These are phyloP conservation scores for Dryas integrifolia DNA, from an alignment of 331 rosid species.

Conservation along the genomic window DNA sequence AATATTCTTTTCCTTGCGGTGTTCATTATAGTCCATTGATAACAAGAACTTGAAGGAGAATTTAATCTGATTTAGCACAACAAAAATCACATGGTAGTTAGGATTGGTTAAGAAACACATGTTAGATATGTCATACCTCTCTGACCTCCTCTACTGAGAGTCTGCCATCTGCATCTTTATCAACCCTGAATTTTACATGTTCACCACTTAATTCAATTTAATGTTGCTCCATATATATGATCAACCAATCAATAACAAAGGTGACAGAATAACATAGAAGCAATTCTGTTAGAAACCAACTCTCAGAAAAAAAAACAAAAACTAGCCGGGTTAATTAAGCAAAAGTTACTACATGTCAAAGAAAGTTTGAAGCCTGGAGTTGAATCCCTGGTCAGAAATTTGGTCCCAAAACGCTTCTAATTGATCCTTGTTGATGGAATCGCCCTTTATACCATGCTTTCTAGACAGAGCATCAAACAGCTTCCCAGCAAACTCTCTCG, in stretches of 20 bases:
- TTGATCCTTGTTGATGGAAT: conserved; percentile 48
- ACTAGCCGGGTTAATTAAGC: conserved; percentile 2
- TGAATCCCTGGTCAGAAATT: conserved; percentile 63
- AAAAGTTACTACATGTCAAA: conserved; percentile 55
- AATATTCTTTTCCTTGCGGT: too few species aligned
- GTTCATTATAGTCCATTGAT: too few species aligned
- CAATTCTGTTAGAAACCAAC: too few species aligned
- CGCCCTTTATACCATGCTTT: conserved; percentile 37
- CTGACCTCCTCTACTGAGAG: conserved; percentile 18
- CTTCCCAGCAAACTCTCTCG: conserved; percentile 63
- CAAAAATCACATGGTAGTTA: background rate
- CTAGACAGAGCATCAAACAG: conserved; percentile 67
- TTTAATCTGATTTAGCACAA: background rate
- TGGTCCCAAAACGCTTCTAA: conserved; percentile 63
- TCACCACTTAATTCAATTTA: background rate
- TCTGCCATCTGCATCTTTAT: conserved; percentile 24
- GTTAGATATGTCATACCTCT: conserved; percentile 13
- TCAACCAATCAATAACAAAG: conserved; percentile 7
- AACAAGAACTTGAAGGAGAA: too few species aligned
- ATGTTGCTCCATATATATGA: background rate
- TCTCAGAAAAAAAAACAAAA: background rate
- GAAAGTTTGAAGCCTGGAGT: conserved; percentile 69
- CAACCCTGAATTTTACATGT: conserved; percentile 18
- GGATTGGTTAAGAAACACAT: background rate
- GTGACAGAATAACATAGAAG: too few species aligned